A percentile compares a stretch with the other conserved stretches of the same genome.
phyloP scores from a whole-genome alignment of 768 basidiomycete species.

The Kwoniella bestiolae region DNA sequence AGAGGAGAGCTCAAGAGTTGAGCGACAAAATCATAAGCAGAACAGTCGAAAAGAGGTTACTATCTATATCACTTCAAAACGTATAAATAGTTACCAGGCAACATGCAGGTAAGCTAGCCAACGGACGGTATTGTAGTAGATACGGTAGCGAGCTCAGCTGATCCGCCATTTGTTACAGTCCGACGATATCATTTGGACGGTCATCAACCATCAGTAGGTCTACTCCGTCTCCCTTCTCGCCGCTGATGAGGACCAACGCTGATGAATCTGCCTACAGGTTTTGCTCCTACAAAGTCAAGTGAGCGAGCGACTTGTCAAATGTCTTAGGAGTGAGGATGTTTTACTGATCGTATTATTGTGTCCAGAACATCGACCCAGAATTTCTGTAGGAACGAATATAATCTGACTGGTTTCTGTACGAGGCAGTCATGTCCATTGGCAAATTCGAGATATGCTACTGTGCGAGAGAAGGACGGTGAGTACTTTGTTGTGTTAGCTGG shows the following conservation, averaged over 20 bases:
- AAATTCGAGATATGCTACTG: conserved; percentile 97
- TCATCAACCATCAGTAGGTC: conserved; percentile 70
- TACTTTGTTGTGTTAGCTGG: background rate
- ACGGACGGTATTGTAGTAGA: background rate
- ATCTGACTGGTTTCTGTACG: conserved; percentile 93
- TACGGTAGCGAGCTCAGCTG: background rate
- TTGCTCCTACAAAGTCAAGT: conserved; percentile 99
- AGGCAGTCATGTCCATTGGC: conserved; percentile 97
- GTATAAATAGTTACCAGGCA: background rate
- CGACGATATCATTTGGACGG: conserved; percentile 98
- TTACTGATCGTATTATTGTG: conserved; percentile 3
- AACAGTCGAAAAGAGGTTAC: no score
- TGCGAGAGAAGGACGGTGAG: conserved; percentile 88
- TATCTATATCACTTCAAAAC: no score
- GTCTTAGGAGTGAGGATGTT: conserved; percentile 9
- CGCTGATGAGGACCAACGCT: conserved; percentile 11
- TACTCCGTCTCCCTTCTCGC: background rate
- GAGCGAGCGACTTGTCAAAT: conserved; percentile 54
- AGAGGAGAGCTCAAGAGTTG: background rate
- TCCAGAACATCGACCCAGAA: conserved; percentile 89
- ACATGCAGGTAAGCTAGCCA: conserved; percentile 49
- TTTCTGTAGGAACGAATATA: conserved; percentile 98
- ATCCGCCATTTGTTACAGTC: conserved; percentile 53
- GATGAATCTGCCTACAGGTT: conserved; percentile 68
- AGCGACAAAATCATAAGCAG: no score